Conservation (phyloP, 768 basidiomycete genomes). For the Strobilomyces confusus region DNA sequence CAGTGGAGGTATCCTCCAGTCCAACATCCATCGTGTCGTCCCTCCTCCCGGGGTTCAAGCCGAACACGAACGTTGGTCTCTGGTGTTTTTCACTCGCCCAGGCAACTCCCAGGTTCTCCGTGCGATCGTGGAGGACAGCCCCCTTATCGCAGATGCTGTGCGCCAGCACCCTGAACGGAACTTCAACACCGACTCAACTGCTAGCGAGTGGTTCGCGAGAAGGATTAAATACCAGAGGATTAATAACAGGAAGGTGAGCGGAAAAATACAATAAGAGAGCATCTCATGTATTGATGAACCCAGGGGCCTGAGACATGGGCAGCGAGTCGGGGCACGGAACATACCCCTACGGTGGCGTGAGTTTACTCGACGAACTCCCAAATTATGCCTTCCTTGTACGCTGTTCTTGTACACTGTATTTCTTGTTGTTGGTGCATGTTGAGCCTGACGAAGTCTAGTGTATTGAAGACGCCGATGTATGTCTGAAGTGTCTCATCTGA, state of each 20-base stretch:
- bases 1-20: slow-evolving; percentile 60
- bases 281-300: background rate
- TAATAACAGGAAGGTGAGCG: slow-evolving; percentile 40
- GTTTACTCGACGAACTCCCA: background rate
- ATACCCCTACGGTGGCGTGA: slow-evolving; percentile 21
- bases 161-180: slow-evolving; percentile 34
- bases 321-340: slow-evolving; percentile 29
- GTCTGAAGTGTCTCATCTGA: background rate
- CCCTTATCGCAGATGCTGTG: slow-evolving; percentile 44
- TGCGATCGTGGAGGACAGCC: slow-evolving; percentile 49
- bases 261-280: background rate
- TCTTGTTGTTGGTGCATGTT: background rate
- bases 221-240: slow-evolving; percentile 39
- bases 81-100: slow-evolving; percentile 67
- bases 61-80: slow-evolving; percentile 54
- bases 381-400: background rate
- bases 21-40: slow-evolving; percentile 61
- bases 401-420: background rate
- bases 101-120: slow-evolving; percentile 48
- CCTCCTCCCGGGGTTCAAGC: slow-evolving; percentile 59
- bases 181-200: slow-evolving; percentile 35
- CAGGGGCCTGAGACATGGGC: slow-evolving; percentile 32
- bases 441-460: background rate
- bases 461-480: background rate
- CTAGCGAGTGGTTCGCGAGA: slow-evolving; percentile 40